Base-by-base conservation (phyloP, 257 asterid species). In the Capsicum chinense region DNA sequence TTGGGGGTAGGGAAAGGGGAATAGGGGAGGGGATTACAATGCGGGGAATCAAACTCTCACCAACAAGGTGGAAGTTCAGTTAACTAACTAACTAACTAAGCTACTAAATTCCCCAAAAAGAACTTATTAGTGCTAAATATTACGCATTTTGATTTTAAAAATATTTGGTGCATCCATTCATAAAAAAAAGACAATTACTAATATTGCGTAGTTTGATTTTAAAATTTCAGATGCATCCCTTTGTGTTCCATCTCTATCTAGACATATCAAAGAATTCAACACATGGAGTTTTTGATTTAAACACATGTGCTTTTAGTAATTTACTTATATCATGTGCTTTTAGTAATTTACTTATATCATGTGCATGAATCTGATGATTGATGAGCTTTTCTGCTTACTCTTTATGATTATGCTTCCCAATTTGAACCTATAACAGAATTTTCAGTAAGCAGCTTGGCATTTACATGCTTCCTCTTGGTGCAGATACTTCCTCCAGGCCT, bases 401-500 rank as follows among this genome's bases (percentile, higher is more conserved):
- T 74, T 48, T 74, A 50, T 74, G 8, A 74, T 74, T 19, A 4
- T 19, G 60, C 81, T 13, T 74, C 14, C 21, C 47, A 21, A 50
- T 48, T 74, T 52, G 47, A 13, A 13, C 62, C 44, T 74, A 21
- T 21, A 50, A 50, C 15, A 39, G 44, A 48, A 19, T 13, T 74
- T 74, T 21, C 62, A 12, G 12, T 74, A 50, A 74, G 81, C 21
- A 50, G 62, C 62, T 19, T 26, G 62, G 21, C 60, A 21, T 50
- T 85, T 78, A 50, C 47, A 62, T 58, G 48, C 52, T 85, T 86
- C 57, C 56, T 86, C 83, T 85, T 59, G 39, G 63, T 90, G 90
- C 93, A 95, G 98, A 89, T 86, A 83, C 95, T 92, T 89, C 98
- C 98, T 62, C 83, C 84, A 17, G 98, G 98, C 85, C 97, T 92